These are phyloP conservation scores for Tuber brumale DNA, from an alignment of 495 filamentous ascomycete species.

Conservation along the genomic window DNA sequence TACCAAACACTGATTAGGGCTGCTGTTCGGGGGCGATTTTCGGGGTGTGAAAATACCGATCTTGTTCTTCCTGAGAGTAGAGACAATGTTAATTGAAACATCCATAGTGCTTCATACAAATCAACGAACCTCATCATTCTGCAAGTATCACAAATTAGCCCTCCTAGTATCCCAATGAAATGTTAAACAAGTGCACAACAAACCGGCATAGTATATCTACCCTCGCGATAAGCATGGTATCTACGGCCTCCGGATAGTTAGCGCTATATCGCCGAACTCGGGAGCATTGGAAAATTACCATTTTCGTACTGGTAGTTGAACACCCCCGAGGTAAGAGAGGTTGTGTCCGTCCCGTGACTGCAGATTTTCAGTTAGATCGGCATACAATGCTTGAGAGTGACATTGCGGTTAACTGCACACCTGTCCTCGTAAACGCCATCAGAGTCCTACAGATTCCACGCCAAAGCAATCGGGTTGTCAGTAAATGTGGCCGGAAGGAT, in stretches of 20 bases:
- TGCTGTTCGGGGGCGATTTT: not conserved
- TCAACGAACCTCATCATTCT: slow-evolving; percentile 1
- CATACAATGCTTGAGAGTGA: not conserved
- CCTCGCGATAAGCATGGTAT: not conserved
- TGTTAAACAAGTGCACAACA: not conserved
- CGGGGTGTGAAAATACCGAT: not conserved
- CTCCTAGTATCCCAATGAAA: not conserved
- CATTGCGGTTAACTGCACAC: not conserved
- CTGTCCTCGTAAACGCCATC: not conserved
- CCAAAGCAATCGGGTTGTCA: not conserved
- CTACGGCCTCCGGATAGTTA: not conserved
- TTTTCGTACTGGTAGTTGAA: not conserved
- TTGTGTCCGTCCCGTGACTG: not conserved
- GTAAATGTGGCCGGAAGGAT: not conserved
- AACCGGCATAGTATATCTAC: not conserved
- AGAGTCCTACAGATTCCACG: not conserved
- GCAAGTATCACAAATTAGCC: not conserved
- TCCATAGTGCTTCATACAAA: not conserved
- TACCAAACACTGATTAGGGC: not conserved
- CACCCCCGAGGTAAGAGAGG: not conserved
- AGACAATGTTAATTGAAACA: not conserved
- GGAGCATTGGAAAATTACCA: not conserved
- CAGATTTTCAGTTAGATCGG: not conserved
- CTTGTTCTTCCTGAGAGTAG: not conserved
- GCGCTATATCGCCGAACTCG: not conserved